A percentile compares a stretch with the other conserved stretches of the same genome.
These are phyloP conservation scores for Stipa capillata DNA, from an alignment of 176 grass and related monocot genomes.

Conservation along the genomic window DNA sequence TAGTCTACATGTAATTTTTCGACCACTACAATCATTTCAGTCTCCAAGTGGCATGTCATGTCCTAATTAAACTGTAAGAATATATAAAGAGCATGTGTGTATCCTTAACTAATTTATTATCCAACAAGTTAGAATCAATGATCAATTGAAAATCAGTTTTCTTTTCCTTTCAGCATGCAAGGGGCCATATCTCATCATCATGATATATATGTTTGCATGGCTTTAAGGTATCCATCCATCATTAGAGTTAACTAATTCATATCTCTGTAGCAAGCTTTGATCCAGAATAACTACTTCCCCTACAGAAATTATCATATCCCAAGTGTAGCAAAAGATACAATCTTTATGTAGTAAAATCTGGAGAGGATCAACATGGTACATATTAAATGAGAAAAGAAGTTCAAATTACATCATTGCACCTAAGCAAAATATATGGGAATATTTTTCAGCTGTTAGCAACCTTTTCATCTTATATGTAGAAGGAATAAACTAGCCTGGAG, in stretches of 20 bases:
- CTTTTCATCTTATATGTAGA: background rate
- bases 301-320: background rate
- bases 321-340: background rate
- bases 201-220: background rate
- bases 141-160: background rate
- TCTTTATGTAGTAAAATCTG: conserved; percentile 8
- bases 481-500: background rate
- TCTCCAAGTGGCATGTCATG: background rate
- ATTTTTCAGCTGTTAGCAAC: background rate
- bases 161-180: background rate
- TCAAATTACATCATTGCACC: background rate
- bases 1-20: no score
- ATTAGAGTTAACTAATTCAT: background rate
- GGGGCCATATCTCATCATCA: background rate
- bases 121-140: background rate
- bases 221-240: background rate
- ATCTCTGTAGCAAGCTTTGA: background rate
- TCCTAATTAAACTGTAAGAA: background rate
- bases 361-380: background rate
- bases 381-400: background rate
- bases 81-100: background rate
- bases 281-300: background rate
- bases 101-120: background rate
- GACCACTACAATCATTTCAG: background rate
- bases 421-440: background rate